These are phyloP conservation scores for Neoboletus brunneissimus DNA, from an alignment of 768 basidiomycete species.

Conservation along the genomic window DNA sequence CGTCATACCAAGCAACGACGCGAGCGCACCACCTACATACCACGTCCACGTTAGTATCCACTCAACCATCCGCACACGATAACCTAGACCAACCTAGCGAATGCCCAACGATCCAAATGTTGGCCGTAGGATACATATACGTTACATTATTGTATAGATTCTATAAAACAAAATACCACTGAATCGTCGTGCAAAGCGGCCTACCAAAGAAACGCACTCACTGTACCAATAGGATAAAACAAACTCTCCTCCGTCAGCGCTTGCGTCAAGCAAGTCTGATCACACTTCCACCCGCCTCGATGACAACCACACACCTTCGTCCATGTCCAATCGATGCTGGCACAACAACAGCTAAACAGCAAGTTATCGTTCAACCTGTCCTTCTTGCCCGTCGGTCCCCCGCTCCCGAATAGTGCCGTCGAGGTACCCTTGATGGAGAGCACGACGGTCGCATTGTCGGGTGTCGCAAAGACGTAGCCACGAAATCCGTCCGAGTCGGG, in stretches of 20 bases:
- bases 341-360: constrained; percentile 94
- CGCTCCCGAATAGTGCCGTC: constrained; percentile 66
- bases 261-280: constrained; percentile 71
- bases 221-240: constrained; percentile 89
- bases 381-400: constrained; percentile 83
- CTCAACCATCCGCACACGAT: not conserved
- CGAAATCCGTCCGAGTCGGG: constrained; percentile 83
- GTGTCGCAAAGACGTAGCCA: constrained; percentile 86
- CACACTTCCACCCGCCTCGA: constrained; percentile 75
- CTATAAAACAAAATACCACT: constrained; percentile 37
- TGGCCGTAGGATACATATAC: constrained; percentile 86
- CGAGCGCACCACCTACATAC: constrained; percentile 55
- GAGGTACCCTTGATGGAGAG: constrained; percentile 94
- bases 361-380: constrained; percentile 95
- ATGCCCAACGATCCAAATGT: constrained; percentile 85
- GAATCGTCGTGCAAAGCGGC: not conserved
- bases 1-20: constrained; percentile 79
- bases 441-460: constrained; percentile 80
- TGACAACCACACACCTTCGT: constrained; percentile 91
- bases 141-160: constrained; percentile 93
- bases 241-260: constrained; percentile 75
- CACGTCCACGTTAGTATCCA: constrained; percentile 25
- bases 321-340: constrained; percentile 90
- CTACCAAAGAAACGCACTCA: constrained; percentile 38
- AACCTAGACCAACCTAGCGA: constrained; percentile 53